Base-by-base conservation (phyloP, 805 yeast genomes). In the Limtongia smithiae region DNA sequence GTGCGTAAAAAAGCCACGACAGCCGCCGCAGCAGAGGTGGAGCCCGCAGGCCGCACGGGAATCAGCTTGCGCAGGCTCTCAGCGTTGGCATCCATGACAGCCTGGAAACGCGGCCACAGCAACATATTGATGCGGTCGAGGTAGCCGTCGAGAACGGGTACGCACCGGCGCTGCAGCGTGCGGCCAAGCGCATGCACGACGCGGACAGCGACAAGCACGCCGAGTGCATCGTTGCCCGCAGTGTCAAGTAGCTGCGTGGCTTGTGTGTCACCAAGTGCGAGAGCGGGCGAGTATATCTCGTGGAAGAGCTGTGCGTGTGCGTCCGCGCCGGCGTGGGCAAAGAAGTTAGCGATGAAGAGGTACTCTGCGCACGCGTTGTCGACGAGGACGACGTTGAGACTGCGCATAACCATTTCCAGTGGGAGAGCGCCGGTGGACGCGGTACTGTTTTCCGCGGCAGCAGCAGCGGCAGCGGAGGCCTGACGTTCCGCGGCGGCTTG, bases 21-120 rank as follows among this genome's bases (percentile, higher is more conserved):
- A 15, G 20, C 76, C 28, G 44, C 48, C 3, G 56, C 39, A 5
- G 24, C 32, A 8, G 50, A 18, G 20, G 18, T 31, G 12, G 39
- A 47, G 17, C 41, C 40, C 15, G 21, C 12, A 6, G 12, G 24
- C 8, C 32, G 8, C 41, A 46, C 12, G 42, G 41, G 25, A 35
- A 41, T 4, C 54, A 46, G 67, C 56, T 63, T 67, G 54, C 83
- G 81, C 64, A 88, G 69, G 42, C 81, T 78, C 18, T 81, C 84
- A 59, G 95, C 83, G 60, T 91, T 86, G 30, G 78, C 68, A 63
- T 89, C 96, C 36, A 90, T 76, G 30, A 87, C 71, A 39, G 73
- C 74, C 60, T 89, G 90, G 61, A 90, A 85, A 50, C 77, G 80
- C 0, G 97, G 96, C 97, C 97, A 93, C 38, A 91, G 68, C 3